Evolutionary conservation across 1,284 basidiomycete species (phyloP).

Genomic region (Inonotus obliquus): DNA sequence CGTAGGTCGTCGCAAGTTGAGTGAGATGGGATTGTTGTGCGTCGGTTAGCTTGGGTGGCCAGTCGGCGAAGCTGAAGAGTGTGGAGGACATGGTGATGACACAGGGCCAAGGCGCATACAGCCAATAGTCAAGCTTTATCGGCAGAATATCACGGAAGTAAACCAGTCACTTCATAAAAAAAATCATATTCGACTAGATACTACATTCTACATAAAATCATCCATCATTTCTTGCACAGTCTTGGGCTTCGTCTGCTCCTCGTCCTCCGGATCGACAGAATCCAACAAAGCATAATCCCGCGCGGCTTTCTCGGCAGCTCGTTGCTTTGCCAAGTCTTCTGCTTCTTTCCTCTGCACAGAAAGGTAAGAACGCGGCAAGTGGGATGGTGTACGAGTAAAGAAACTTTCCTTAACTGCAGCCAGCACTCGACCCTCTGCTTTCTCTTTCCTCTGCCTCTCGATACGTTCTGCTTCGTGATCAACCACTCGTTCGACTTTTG

Average conservation of each 20-base stretch:
- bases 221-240: conserved; percentile 20
- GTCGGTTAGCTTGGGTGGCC: conserved; percentile 12
- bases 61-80: conserved; percentile 8
- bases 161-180: background rate
- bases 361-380: background rate
- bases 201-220: conserved; percentile 22
- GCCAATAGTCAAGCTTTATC: background rate
- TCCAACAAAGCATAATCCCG: conserved; percentile 69
- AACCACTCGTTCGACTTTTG: conserved; percentile 79
- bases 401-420: conserved; percentile 55
- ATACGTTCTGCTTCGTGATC: conserved; percentile 89
- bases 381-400: background rate
- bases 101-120: background rate
- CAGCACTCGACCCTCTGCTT: conserved; percentile 56
- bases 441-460: conserved; percentile 79
- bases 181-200: background rate
- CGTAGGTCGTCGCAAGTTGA: conserved; percentile 73
- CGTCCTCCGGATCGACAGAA: conserved; percentile 41
- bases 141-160: no score
- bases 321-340: conserved; percentile 53
- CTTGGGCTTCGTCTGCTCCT: conserved; percentile 43
- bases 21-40: conserved; percentile 36
- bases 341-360: conserved; percentile 65
- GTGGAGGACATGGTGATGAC: background rate
- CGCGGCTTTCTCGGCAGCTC: conserved; percentile 75